Base-by-base conservation (phyloP, 2,329 filamentous ascomycete genomes). In the Lasiodiplodia sp. region DNA sequence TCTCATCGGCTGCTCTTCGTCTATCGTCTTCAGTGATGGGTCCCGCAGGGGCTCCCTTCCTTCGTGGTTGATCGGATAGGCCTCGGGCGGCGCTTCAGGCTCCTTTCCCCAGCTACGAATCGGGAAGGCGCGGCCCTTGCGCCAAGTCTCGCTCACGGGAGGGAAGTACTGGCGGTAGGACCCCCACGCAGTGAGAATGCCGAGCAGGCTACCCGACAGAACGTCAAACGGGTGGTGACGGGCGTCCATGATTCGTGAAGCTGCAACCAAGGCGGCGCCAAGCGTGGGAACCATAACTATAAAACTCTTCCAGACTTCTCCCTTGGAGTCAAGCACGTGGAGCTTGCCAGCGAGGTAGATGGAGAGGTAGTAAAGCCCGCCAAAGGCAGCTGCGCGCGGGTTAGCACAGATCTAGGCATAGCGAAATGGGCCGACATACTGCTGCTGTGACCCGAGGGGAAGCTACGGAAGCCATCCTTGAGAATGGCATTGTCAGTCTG, bases 221-320 rank as follows among this genome's bases (percentile, higher is more conserved):
- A 89, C 87, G 71, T 89, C 87, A 74, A 89, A 88, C 0, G 86
- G 86, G 72, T 89, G 87, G 69, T 89, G 87, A 18, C 87, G 82
- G 25, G 86, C 86, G 72, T 89, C 87, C 86, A 88, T 88, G 68
- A 88, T 88, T 55, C 87, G 84, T 16, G 84, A 85, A 47, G 86
- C 84, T 6, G 86, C 85, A 66, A 89, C 82, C 52, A 88, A 80
- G 12, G 82, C 81, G 21, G 87, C 87, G 25, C 80, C 86, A 18
- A 89, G 80, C 11, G 82, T 80, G 1, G 87, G 87, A 4, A 85
- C 77, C 69, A 87, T 78, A 49, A 87, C 82, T 25, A 88, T 74
- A 67, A 88, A 82, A 2, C 84, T 78, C 73, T 88, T 88, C 87
- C 87, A 89, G 18, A 86, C 85, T 74, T 88, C 86, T 38, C 87